Evolutionary conservation across 495 filamentous ascomycete genomes (phyloP), one percentile per base, ranked within the genome.

Genomic region (Pseudomonodictys pantanalensis): DNA sequence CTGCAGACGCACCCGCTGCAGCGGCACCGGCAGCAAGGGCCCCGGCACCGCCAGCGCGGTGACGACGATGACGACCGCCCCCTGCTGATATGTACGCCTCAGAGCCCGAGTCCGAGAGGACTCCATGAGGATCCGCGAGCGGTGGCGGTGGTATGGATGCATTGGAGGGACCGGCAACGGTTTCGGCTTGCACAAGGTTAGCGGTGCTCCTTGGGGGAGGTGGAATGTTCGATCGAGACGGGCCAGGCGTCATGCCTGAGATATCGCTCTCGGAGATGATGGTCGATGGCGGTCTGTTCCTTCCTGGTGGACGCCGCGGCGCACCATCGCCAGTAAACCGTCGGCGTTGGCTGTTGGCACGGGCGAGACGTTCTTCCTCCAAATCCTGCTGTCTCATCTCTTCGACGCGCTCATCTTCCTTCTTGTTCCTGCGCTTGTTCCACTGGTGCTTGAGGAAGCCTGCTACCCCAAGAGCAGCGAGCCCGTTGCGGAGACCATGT

Each of bases 401-500:
- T 29, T 85, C 83, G 15, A 88, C 48, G n/a, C 85, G 78, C 15
- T 77, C 80, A 39, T 89, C 78, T 50, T 89, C 85, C 64, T 82
- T 84, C 44, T 78, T 75, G 15, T 82, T 81, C 60, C 78, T 80
- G 10, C 81, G 76, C 44, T 81, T 81, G 32, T 79, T 84, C 65
- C 86, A 83, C 64, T 84, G 77, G 68, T 84, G 87, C 71, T 84
- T 71, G 73, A 82, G 71, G 62, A 89, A 72, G 68, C 87, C 75
- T 76, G 81, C 72, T 7, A 80, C 79, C 10, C 91, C 91, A 4
- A 90, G 74, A 2, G 82, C 83, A 29, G 86, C 81, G 25, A 93
- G 60, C 0, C 85, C 85, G 66, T 91, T 83, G 20, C 79, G 78
- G 3, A 81, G 65, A 2, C 75, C 77, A 71, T 83, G 78, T 18